Evolutionary conservation across 2,329 filamentous ascomycete genomes (phyloP).

Genomic region (Beauveria sp.): DNA sequence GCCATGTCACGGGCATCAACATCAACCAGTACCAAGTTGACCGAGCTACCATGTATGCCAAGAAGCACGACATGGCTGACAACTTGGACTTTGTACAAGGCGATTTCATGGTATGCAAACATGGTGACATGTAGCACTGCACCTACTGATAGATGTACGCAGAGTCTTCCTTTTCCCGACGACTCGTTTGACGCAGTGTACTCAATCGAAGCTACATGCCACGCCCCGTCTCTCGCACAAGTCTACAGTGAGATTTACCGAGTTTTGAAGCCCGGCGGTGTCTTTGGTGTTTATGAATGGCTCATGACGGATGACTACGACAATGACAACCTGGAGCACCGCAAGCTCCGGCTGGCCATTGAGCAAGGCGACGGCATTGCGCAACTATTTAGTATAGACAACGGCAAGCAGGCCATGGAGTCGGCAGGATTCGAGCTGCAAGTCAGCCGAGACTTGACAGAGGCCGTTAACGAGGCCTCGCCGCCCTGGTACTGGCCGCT

Average conservation of each 20-base stretch:
- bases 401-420: slow-evolving; percentile 76
- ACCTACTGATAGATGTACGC: slow-evolving; percentile 11
- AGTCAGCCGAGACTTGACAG: slow-evolving; percentile 79
- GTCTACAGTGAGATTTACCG: slow-evolving; percentile 94
- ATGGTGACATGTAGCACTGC: background rate
- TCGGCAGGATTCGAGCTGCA: slow-evolving; percentile 79
- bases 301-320: slow-evolving; percentile 96
- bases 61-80: slow-evolving; percentile 66
- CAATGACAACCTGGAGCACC: slow-evolving; percentile 78
- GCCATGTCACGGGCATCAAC: slow-evolving; percentile 81
- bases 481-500: slow-evolving; percentile 94
- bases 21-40: slow-evolving; percentile 98
- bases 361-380: slow-evolving; percentile 95
- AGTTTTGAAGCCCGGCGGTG: slow-evolving; percentile 89
- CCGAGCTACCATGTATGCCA: slow-evolving; percentile 72
- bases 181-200: slow-evolving; percentile 93
- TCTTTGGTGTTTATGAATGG: slow-evolving; percentile 98
- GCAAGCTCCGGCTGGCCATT: slow-evolving; percentile 85
- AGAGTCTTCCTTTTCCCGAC: slow-evolving; percentile 92
- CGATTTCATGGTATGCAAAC: slow-evolving; percentile 69
- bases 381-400: slow-evolving; percentile 87
- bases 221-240: slow-evolving; percentile 82
- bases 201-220: slow-evolving; percentile 93
- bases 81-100: slow-evolving; percentile 82
- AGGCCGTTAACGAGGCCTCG: slow-evolving; percentile 63